These are phyloP conservation scores for Epichloe bromicola DNA, from an alignment of 2,329 filamentous ascomycete species.

Conservation along the genomic window DNA sequence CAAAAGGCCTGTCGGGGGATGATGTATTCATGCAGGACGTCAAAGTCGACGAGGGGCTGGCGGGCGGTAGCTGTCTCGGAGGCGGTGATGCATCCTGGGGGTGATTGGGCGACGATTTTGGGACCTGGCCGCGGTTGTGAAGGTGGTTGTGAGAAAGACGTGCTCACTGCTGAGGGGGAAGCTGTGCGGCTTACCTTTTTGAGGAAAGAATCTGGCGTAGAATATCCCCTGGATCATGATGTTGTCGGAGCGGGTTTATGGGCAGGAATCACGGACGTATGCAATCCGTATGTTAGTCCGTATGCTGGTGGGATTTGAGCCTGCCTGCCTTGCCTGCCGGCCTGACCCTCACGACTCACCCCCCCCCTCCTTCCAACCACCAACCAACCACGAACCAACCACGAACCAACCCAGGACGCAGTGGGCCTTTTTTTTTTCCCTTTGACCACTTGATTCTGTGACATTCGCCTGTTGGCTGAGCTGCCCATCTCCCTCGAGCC, in stretches of 20 bases:
- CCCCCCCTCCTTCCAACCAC: no score
- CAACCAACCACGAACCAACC: background rate
- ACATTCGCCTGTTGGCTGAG: background rate
- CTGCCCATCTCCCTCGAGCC: background rate
- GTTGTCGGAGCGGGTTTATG: background rate
- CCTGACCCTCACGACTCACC: background rate
- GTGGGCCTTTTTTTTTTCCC: background rate
- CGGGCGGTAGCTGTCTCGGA: conserved; percentile 18
- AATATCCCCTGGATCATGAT: conserved; percentile 58
- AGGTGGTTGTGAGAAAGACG: no score
- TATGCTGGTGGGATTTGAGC: no score
- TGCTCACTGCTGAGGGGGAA: no score
- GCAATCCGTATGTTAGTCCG: no score
- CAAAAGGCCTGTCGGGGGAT: conserved; percentile 93
- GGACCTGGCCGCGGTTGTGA: background rate
- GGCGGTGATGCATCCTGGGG: conserved; percentile 47
- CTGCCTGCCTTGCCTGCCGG: background rate
- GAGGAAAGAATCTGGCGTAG: conserved; percentile 54
- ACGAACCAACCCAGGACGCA: background rate
- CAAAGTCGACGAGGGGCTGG: conserved; percentile 66
- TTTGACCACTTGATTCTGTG: background rate
- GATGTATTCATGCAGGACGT: conserved; percentile 78
- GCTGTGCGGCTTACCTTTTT: conserved; percentile 35
- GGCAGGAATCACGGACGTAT: no score
- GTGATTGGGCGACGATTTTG: conserved; percentile 40